These are phyloP conservation scores for Blastobotrys chiropterorum DNA, from an alignment of 805 yeast species.

Conservation along the genomic window DNA sequence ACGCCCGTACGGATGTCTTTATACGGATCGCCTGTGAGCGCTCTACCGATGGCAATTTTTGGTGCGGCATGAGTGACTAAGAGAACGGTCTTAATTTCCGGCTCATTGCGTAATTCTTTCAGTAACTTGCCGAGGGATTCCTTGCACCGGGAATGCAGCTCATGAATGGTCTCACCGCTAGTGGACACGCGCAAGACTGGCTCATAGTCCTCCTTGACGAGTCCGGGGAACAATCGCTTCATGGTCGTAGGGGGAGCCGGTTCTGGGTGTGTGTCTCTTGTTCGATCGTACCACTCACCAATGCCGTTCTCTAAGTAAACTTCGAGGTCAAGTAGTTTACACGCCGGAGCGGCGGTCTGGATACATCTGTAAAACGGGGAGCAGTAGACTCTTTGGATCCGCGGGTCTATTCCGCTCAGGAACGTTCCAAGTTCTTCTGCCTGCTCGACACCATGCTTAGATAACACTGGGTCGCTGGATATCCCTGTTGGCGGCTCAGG, in stretches of 20 bases:
- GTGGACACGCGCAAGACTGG: slow-evolving; percentile 54
- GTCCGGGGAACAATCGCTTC: slow-evolving; percentile 45
- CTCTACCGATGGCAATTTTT: slow-evolving; percentile 80
- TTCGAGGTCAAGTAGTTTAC: slow-evolving; percentile 50
- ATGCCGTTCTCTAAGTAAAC: slow-evolving; percentile 73
- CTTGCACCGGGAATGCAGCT: slow-evolving; percentile 58
- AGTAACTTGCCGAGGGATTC: slow-evolving; percentile 52
- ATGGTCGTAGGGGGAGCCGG: slow-evolving; percentile 56
- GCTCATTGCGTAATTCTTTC: slow-evolving; percentile 47
- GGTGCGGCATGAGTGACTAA: slow-evolving; percentile 93
- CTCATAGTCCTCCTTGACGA: slow-evolving; percentile 42
- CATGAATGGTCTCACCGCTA: slow-evolving; percentile 68
- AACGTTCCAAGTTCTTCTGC: slow-evolving; percentile 71
- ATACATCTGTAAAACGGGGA: slow-evolving; percentile 90
- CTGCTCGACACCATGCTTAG: slow-evolving; percentile 83
- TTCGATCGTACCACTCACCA: slow-evolving; percentile 85
- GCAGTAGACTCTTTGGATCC: slow-evolving; percentile 64
- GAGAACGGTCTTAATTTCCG: slow-evolving; percentile 55
- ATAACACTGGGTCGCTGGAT: slow-evolving; percentile 82
- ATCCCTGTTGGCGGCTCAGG: slow-evolving; percentile 88
- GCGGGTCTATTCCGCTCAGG: slow-evolving; percentile 44
- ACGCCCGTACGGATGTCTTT: slow-evolving; percentile 69
- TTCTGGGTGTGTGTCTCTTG: slow-evolving; percentile 42
- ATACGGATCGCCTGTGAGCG: slow-evolving; percentile 48
- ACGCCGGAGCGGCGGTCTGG: slow-evolving; percentile 70